A percentile compares a stretch with the other conserved stretches of the same genome.
These are phyloP conservation scores for Neonectria neomacrospora DNA, from an alignment of 2,329 filamentous ascomycete genomes.

Conservation along the genomic window DNA sequence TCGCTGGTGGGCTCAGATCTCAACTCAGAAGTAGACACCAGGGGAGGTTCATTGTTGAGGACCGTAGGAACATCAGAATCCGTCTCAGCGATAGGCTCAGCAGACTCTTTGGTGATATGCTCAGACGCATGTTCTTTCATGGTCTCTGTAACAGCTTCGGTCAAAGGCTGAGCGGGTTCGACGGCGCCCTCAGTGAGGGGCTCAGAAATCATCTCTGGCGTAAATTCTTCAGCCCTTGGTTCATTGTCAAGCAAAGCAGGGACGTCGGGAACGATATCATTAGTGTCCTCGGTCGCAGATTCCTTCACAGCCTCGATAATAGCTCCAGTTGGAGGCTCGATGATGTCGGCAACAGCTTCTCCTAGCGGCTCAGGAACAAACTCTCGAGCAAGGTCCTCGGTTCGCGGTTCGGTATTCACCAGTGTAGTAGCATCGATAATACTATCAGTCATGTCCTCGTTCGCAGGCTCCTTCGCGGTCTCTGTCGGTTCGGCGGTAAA, in stretches of 20 bases:
- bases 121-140: neutral
- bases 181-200: neutral
- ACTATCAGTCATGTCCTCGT: too few relatives aligned
- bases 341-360: too few relatives aligned
- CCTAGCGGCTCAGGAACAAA: too few relatives aligned
- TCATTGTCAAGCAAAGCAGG: neutral
- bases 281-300: neutral
- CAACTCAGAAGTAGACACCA: neutral
- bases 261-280: neutral
- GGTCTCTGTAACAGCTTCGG: neutral
- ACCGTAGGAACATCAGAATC: neutral
- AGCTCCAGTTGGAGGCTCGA: neutral
- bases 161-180: neutral
- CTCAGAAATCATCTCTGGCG: neutral
- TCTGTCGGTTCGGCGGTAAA: constrained; percentile 16
- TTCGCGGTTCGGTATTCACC: too few relatives aligned
- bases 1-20: neutral
- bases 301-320: neutral
- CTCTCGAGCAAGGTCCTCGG: too few relatives aligned
- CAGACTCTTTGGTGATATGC: neutral
- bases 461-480: constrained; percentile 3
- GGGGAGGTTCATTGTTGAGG: neutral
- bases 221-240: neutral
- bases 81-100: neutral
- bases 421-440: neutral